Base-by-base conservation (phyloP, 371 early-diverging fungal species). In the Mucor lusitanicus region DNA sequence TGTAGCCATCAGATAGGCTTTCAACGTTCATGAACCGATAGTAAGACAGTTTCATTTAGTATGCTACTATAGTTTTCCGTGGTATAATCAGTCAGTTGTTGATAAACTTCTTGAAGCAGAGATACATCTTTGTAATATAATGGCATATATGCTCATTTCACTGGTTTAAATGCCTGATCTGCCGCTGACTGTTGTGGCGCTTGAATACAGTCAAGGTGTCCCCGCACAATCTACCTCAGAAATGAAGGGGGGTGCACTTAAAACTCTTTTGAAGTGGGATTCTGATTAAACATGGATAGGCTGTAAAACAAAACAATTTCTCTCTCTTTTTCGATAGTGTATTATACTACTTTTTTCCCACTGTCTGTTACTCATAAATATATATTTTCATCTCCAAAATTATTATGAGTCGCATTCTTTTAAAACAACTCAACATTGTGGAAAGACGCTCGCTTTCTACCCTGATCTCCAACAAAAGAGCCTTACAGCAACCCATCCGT, bases 321-420 rank as follows among this genome's bases (percentile, higher is more conserved):
- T 59, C 23, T 42, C 23, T 48, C 35, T 35, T 35, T 48, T 48
- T 42, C 8, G 19, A 19, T 57, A 46, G 27, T 27, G 55, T 55
- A 55, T 55, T 55, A 55, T 30, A 44, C 39, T 53, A 54, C 56
- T 59, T 64, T 61, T 65, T 66, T 75, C 62, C 59, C 59, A 59
- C 59, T 50, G 48, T 48, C 42, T 42, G 48, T 48, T 21, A 48
- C 23, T 23, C 21, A 19, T 48, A 48, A 21, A 48, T 21, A 21
- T 48, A 48, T n/a, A 21, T 21, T 21, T 23, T 48, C 15, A 60
- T n/a, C n/a, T 40, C 37, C 17, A 3, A 13, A 17, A 48, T 32
- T 39, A 76, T 77, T n/a, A n/a, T n/a, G 77, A 77, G 74, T 63
- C 71, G 74, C 39, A 42, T 74, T 44, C 40, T 72, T 58, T 71